Percentiles rank a stretch among this genome's conserved stretches.
phyloP scores from a whole-genome alignment of 306 rosid species.

The Castanea sativa region DNA sequence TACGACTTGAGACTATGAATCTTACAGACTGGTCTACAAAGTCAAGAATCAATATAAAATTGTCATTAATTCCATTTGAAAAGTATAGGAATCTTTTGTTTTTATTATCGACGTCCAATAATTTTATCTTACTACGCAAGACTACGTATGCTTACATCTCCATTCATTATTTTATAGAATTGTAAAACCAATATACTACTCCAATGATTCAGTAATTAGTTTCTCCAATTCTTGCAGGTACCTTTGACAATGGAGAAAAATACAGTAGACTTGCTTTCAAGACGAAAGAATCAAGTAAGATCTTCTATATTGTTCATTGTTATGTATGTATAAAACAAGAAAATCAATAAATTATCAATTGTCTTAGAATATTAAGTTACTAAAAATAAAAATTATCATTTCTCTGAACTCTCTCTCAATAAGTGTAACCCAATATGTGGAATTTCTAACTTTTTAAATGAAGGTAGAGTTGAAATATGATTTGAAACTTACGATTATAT shows the following conservation, averaged over 20 bases:
- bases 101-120: background rate
- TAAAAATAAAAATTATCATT: too few species aligned
- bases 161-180: too few species aligned
- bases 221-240: background rate
- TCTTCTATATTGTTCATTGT: background rate
- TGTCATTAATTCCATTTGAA: background rate
- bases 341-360: too few species aligned
- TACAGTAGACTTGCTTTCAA: background rate
- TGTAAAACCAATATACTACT: too few species aligned
- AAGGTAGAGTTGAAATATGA: too few species aligned
- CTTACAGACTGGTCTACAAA: background rate
- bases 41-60: background rate
- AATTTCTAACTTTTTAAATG: too few species aligned
- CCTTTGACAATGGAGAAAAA: background rate
- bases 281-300: conserved; percentile 8
- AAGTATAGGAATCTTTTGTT: background rate
- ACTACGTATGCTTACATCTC: too few species aligned
- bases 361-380: too few species aligned
- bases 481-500: too few species aligned
- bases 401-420: too few species aligned
- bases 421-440: too few species aligned
- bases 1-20: background rate
- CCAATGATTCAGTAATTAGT: background rate
- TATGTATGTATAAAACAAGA: background rate
- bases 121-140: background rate